Conservation (phyloP, 2,329 filamentous ascomycete genomes). For the Chaetothyriales sp. region DNA sequence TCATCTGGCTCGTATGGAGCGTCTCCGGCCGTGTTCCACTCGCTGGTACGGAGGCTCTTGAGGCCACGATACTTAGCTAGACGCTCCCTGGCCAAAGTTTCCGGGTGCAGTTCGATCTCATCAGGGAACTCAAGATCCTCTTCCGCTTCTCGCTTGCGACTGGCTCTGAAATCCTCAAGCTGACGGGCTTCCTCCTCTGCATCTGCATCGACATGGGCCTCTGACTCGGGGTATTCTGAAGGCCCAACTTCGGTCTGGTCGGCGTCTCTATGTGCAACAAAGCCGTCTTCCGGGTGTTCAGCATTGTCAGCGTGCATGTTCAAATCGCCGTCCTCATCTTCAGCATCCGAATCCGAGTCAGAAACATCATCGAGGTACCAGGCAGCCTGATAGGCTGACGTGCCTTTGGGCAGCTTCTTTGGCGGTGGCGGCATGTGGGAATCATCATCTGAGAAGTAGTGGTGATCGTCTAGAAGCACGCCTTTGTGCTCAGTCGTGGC, state of each 20-base stretch:
- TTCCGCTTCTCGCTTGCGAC: constrained; percentile 63
- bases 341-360: constrained; percentile 62
- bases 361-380: constrained; percentile 81
- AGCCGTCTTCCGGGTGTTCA: constrained; percentile 62
- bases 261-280: constrained; percentile 41
- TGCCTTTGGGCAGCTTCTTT: constrained; percentile 72
- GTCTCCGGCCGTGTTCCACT: constrained; percentile 83
- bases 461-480: constrained; percentile 86
- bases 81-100: constrained; percentile 72
- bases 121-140: constrained; percentile 95
- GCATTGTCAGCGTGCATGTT: constrained; percentile 36
- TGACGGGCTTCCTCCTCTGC: constrained; percentile 74
- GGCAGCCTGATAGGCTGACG: constrained; percentile 82
- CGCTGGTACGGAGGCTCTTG: constrained; percentile 75
- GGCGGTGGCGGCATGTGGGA: constrained; percentile 43
- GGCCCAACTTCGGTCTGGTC: constrained; percentile 59
- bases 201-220: constrained; percentile 68
- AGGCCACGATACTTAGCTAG: constrained; percentile 75
- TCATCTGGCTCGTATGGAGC: constrained; percentile 73
- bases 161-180: constrained; percentile 64
- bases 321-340: constrained; percentile 42
- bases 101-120: constrained; percentile 84
- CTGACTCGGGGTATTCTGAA: constrained; percentile 85
- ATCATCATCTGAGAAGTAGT: constrained; percentile 91
- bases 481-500: constrained; percentile 55